Conservation (phyloP, 2,329 filamentous ascomycete genomes). For the Aspergillus sp. region DNA sequence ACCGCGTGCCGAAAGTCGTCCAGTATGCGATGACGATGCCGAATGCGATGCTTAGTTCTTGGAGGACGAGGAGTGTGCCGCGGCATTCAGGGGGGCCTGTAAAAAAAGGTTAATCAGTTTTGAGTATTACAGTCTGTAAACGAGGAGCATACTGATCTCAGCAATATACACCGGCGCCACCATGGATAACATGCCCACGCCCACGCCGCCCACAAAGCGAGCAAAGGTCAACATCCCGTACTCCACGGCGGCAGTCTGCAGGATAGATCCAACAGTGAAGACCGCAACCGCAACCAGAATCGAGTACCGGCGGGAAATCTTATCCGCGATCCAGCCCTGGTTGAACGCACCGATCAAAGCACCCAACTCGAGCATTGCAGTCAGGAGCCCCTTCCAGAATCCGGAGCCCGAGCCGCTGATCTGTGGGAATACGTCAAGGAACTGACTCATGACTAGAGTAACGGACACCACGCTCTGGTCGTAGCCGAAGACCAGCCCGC, state of each 20-base stretch:
- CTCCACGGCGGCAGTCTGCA: slow-evolving; percentile 17
- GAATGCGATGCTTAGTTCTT: not conserved
- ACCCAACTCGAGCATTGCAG: slow-evolving; percentile 36
- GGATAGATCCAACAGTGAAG: slow-evolving; percentile 32
- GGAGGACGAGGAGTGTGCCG: not conserved
- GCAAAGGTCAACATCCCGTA: slow-evolving; percentile 14
- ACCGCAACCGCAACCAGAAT: slow-evolving; percentile 36
- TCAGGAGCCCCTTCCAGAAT: slow-evolving; percentile 27
- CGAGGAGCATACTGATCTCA: not conserved
- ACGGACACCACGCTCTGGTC: too few species aligned
- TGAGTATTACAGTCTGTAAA: too few species aligned
- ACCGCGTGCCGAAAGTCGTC: too few species aligned
- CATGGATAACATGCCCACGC: slow-evolving; percentile 27
- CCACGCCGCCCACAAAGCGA: slow-evolving; percentile 29
- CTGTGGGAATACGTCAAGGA: slow-evolving; percentile 34
- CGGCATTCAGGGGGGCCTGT: not conserved
- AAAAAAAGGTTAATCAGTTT: too few species aligned
- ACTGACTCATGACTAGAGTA: slow-evolving; percentile 37
- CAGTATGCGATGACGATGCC: not conserved
- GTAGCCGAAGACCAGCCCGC: too few species aligned
- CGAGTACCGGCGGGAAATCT: slow-evolving; percentile 32
- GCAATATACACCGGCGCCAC: not conserved
- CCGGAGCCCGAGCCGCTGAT: slow-evolving; percentile 32
- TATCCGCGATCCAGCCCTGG: slow-evolving; percentile 31
- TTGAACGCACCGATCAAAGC: slow-evolving; percentile 33